Evolutionary conservation across 2,329 filamentous ascomycete species (phyloP).

Genomic region (Neofusicoccum umdonicola): DNA sequence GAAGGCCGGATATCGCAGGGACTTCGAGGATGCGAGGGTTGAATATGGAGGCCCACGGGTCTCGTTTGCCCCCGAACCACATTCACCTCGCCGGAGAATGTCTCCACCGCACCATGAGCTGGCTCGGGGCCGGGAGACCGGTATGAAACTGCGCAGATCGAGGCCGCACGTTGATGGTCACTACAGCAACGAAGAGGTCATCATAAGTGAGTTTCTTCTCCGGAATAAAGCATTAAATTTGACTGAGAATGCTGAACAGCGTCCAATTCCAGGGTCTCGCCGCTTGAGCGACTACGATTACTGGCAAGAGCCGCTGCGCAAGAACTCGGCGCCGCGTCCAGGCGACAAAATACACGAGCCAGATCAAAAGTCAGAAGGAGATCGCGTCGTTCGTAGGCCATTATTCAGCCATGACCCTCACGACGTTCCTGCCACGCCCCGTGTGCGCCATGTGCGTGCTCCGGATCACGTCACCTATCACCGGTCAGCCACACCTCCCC

Average conservation of each 20-base stretch:
- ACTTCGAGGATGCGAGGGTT: not conserved
- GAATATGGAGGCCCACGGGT: not conserved
- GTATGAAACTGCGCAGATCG: not conserved
- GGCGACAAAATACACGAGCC: not conserved
- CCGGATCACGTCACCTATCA: slow-evolving; percentile 9
- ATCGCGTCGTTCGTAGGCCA: not conserved
- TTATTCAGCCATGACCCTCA: not conserved
- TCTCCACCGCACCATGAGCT: not conserved
- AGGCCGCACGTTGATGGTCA: not conserved
- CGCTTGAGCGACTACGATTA: slow-evolving; percentile 11
- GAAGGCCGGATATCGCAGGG: not conserved
- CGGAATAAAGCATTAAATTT: not conserved
- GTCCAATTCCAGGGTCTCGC: not conserved
- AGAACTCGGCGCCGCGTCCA: not conserved
- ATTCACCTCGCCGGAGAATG: not conserved
- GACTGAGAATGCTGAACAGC: not conserved
- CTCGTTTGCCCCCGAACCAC: not conserved
- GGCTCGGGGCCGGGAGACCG: not conserved
- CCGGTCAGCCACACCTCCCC: not conserved
- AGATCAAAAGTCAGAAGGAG: not conserved
- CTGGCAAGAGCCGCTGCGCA: slow-evolving; percentile 3
- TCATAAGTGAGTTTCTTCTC: not conserved
- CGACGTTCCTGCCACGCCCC: not conserved
- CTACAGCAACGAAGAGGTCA: not conserved
- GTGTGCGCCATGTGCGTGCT: not conserved